Percentiles rank a stretch among this genome's conserved stretches.
These are phyloP conservation scores for Exsudoporus floridanus DNA, from an alignment of 1,284 basidiomycete genomes.

Conservation along the genomic window DNA sequence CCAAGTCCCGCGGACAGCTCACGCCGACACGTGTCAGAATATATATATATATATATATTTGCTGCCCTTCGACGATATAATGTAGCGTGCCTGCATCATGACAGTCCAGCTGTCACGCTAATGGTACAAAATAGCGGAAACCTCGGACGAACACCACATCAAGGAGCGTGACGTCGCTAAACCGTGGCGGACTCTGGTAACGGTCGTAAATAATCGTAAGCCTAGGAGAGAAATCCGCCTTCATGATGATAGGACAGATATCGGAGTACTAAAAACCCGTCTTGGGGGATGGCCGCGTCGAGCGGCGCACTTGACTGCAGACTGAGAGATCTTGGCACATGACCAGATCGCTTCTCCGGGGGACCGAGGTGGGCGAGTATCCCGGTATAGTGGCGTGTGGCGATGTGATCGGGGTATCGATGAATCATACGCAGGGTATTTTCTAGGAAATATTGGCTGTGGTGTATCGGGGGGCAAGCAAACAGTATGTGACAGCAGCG, in stretches of 20 bases:
- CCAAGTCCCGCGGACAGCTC: neutral
- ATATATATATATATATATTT: no score
- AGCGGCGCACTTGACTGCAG: slow-evolving; percentile 24
- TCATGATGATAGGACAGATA: slow-evolving; percentile 16
- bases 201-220: slow-evolving; percentile 16
- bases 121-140: slow-evolving; percentile 21
- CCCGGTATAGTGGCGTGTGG: slow-evolving; percentile 10
- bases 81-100: neutral
- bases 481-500: slow-evolving; percentile 4
- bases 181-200: neutral
- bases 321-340: slow-evolving; percentile 35
- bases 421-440: slow-evolving; percentile 6
- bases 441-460: slow-evolving; percentile 8
- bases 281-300: slow-evolving; percentile 21
- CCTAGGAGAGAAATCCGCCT: neutral
- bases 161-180: slow-evolving; percentile 15
- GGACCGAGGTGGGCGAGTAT: slow-evolving; percentile 3
- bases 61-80: neutral
- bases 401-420: slow-evolving; percentile 15
- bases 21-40: neutral
- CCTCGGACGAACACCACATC: slow-evolving; percentile 6
- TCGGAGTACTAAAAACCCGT: slow-evolving; percentile 29
- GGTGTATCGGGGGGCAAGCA: slow-evolving; percentile 7
- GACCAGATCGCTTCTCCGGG: slow-evolving; percentile 26
- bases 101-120: slow-evolving; percentile 24